phyloP scores from a whole-genome alignment of 2,329 filamentous ascomycete species.

The Claviceps humidiphila region DNA sequence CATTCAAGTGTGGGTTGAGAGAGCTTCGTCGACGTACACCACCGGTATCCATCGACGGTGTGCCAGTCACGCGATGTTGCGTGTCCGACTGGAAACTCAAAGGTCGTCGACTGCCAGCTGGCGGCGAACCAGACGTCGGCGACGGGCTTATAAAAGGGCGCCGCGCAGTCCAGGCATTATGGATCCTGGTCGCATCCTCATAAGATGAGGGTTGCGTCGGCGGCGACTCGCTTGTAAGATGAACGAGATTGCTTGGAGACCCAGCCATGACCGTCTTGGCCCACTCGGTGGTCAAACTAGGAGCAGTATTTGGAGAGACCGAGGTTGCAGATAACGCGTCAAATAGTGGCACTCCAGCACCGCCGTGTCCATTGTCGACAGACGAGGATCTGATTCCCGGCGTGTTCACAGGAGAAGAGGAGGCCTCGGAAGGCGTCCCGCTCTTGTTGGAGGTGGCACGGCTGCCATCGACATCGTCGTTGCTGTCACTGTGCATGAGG shows the following conservation, averaged over 20 bases:
- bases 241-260: slow-evolving; percentile 41
- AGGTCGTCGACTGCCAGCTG: slow-evolving; percentile 27
- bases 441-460: slow-evolving; percentile 21
- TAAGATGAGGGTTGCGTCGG: slow-evolving; percentile 40
- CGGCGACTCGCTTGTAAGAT: slow-evolving; percentile 37
- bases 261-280: slow-evolving; percentile 27
- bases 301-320: slow-evolving; percentile 33
- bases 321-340: slow-evolving; percentile 35
- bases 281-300: slow-evolving; percentile 35
- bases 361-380: slow-evolving; percentile 29
- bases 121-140: slow-evolving; percentile 28
- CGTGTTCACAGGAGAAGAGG: slow-evolving; percentile 30
- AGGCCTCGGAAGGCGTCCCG: slow-evolving; percentile 27
- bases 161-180: slow-evolving; percentile 32
- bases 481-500: slow-evolving; percentile 7
- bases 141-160: slow-evolving; percentile 31
- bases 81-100: slow-evolving; percentile 42
- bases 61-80: slow-evolving; percentile 28
- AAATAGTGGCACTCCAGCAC: slow-evolving; percentile 30
- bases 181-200: slow-evolving; percentile 30
- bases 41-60: slow-evolving; percentile 22
- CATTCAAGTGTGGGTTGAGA: slow-evolving; percentile 34
- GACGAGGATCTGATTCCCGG: slow-evolving; percentile 31
- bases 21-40: slow-evolving; percentile 31
- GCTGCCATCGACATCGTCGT: slow-evolving; percentile 15